phyloP scores from a whole-genome alignment of 805 yeast species.

The Ogataea pini region DNA sequence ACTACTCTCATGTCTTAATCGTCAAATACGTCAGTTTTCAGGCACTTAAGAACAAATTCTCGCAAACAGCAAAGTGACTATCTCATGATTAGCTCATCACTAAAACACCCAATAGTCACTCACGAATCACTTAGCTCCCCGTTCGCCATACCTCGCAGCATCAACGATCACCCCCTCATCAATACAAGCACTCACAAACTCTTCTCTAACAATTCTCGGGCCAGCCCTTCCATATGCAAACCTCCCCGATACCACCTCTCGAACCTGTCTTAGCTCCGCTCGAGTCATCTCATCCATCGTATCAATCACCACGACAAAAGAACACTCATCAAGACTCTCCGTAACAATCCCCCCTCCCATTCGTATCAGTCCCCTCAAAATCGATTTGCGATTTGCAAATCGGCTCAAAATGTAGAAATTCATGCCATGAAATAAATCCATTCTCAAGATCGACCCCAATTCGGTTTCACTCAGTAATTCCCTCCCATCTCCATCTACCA shows the following conservation, averaged over 20 bases:
- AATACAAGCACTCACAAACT: conserved; percentile 38
- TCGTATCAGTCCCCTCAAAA: conserved; percentile 32
- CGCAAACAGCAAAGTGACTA: too few relatives aligned
- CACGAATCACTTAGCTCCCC: too few relatives aligned
- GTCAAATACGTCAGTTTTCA: too few relatives aligned
- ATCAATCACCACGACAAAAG: conserved; percentile 40
- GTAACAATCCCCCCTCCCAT: conserved; percentile 48
- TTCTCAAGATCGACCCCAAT: neutral
- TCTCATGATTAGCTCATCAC: too few relatives aligned
- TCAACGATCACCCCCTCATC: conserved; percentile 20
- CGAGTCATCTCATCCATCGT: conserved; percentile 9
- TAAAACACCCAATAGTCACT: too few relatives aligned
- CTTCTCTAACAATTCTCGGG: conserved; percentile 39
- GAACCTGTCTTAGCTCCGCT: conserved; percentile 1
- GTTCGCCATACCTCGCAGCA: conserved; percentile 10
- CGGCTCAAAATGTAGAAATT: conserved; percentile 35
- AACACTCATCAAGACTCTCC: conserved; percentile 31
- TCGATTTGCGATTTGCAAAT: conserved; percentile 14
- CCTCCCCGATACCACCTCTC: conserved; percentile 3
- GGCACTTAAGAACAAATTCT: too few relatives aligned
- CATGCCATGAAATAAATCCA: conserved; percentile 37
- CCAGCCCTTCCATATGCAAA: conserved; percentile 22
- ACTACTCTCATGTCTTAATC: too few relatives aligned
- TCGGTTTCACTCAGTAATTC: neutral
- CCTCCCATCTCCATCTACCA: neutral